Percentiles rank a stretch among this genome's conserved stretches.
Conservation (phyloP, 176 grass and related monocot species). For the Aegilops tauschii region DNA sequence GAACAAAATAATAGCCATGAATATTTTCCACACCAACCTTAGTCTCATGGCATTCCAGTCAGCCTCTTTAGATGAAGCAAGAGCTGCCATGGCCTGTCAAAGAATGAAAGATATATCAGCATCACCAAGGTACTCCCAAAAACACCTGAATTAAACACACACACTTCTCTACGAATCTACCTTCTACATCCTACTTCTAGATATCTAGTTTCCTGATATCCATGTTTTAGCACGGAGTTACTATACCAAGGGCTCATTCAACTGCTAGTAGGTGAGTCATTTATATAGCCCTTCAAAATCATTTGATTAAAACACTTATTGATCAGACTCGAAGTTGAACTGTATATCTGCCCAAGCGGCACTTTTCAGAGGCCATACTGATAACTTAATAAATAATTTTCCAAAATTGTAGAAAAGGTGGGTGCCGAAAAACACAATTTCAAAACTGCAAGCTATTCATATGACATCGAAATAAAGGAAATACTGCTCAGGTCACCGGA, state of each 20-base stretch:
- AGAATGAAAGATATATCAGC: constrained; percentile 14
- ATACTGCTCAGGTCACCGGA: neutral
- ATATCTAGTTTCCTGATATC: neutral
- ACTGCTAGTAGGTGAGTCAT: neutral
- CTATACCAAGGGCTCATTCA: neutral
- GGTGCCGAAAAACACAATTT: neutral
- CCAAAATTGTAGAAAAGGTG: neutral
- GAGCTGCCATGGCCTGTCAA: constrained; percentile 94
- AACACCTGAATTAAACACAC: neutral
- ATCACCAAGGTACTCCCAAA: neutral
- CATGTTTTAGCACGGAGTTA: neutral
- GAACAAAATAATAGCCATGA: neutral
- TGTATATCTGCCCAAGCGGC: neutral
- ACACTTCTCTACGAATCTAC: neutral
- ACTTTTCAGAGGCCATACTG: neutral
- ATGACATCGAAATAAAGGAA: neutral
- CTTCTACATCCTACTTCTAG: neutral
- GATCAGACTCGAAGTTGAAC: neutral
- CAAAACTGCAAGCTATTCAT: neutral
- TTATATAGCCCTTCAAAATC: neutral
- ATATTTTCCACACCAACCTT: constrained; percentile 47
- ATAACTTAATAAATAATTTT: neutral
- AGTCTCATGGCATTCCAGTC: constrained; percentile 86
- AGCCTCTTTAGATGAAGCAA: constrained; percentile 90
- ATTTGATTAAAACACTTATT: neutral